Conservation (phyloP, 176 grass and related monocot genomes). For the Miscanthus lutarioriparius region DNA sequence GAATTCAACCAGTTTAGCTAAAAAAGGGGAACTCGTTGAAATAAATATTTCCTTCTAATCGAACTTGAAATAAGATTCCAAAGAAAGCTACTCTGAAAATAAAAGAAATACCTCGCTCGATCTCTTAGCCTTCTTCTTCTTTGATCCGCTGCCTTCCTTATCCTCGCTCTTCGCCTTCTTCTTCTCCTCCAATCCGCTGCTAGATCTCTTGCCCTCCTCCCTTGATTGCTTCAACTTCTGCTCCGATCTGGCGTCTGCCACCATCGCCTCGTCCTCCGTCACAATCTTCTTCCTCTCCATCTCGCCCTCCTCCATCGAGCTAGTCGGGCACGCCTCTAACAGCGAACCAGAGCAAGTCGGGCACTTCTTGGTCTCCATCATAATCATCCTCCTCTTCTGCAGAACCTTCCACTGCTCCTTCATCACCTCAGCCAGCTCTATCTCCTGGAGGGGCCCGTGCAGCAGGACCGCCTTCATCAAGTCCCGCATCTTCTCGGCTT, state of each 20-base stretch:
- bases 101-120: too few relatives aligned
- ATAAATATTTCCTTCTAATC: too few relatives aligned
- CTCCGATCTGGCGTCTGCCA: not conserved
- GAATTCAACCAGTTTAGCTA: too few relatives aligned
- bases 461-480: not conserved
- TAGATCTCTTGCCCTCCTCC: not conserved
- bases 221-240: not conserved
- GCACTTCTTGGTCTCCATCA: not conserved
- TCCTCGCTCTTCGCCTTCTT: not conserved
- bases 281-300: not conserved
- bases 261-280: not conserved
- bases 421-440: not conserved
- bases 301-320: not conserved
- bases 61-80: too few relatives aligned
- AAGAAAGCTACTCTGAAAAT: too few relatives aligned
- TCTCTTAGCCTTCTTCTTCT: not conserved
- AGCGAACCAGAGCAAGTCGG: not conserved
- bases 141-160: not conserved
- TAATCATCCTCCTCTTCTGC: not conserved
- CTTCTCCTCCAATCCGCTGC: too few relatives aligned
- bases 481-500: not conserved
- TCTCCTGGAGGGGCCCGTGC: not conserved
- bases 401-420: not conserved
- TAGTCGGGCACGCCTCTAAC: not conserved
- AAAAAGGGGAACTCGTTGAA: too few relatives aligned